Evolutionary conservation across 2,329 filamentous ascomycete genomes (phyloP).

Genomic region (Tricladium varicosporioides): DNA sequence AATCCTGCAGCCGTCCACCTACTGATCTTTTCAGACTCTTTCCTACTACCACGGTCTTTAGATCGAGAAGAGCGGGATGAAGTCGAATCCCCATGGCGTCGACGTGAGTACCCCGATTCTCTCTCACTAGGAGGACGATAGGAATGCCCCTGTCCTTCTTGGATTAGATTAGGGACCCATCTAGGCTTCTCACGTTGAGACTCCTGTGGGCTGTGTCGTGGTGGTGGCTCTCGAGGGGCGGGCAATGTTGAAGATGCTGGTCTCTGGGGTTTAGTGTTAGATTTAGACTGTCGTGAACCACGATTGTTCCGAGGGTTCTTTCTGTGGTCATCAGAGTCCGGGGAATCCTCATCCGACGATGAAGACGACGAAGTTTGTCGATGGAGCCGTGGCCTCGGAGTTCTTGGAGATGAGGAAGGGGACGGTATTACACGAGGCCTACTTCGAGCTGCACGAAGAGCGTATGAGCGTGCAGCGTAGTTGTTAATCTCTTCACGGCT

Average conservation of each 20-base stretch:
- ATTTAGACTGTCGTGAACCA: constrained; percentile 5
- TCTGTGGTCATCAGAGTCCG: constrained; percentile 7
- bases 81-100: constrained; percentile 1
- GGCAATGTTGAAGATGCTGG: no score
- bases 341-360: constrained; percentile 9
- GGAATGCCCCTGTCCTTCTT: neutral
- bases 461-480: constrained; percentile 44
- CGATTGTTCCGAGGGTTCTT: constrained; percentile 3
- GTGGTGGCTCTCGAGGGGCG: no score
- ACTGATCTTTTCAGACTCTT: constrained; percentile 29
- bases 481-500: constrained; percentile 50
- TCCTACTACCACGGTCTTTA: constrained; percentile 8
- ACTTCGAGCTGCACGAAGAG: constrained; percentile 35
- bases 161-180: neutral
- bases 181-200: neutral
- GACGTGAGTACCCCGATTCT: neutral
- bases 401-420: neutral
- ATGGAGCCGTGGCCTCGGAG: neutral
- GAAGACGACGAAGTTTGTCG: neutral
- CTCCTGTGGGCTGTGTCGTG: no score
- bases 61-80: constrained; percentile 1
- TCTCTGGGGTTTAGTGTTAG: constrained; percentile 1
- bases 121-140: constrained; percentile 3
- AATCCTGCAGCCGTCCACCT: constrained; percentile 54
- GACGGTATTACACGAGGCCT: neutral